Percentiles rank a stretch among this genome's conserved stretches.
Conservation (phyloP, 75 land plant genomes). For the Cupressus sempervirens region DNA sequence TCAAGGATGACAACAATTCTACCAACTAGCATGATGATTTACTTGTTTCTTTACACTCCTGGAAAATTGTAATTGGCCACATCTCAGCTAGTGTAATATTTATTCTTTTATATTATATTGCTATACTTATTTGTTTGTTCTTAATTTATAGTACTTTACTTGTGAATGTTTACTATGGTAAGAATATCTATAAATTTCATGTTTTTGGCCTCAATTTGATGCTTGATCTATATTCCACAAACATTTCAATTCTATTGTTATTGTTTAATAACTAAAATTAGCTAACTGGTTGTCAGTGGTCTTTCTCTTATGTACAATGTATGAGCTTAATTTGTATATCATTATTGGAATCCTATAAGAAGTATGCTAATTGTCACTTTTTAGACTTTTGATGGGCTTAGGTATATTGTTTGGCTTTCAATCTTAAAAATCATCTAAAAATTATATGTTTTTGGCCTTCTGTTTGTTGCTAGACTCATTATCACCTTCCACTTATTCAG, state of each 20-base stretch:
- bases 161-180: neutral
- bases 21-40: slow-evolving; percentile 90
- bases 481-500: neutral
- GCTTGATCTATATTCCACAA: neutral
- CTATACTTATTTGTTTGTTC: neutral
- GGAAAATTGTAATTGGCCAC: slow-evolving; percentile 75
- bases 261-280: neutral
- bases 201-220: neutral
- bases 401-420: neutral
- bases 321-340: neutral
- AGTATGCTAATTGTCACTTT: neutral
- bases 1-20: slow-evolving; percentile 92
- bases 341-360: too few relatives aligned
- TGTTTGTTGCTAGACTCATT: neutral
- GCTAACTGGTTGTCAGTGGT: neutral
- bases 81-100: slow-evolving; percentile 93
- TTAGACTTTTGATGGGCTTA: neutral
- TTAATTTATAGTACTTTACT: neutral
- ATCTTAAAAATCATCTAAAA: neutral
- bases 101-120: slow-evolving; percentile 20
- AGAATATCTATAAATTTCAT: neutral
- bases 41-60: slow-evolving; percentile 87
- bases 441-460: neutral
- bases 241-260: neutral
- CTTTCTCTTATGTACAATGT: neutral